These are phyloP conservation scores for Blastobotrys illinoisensis DNA, from an alignment of 1,139 yeast genomes.

Conservation along the genomic window DNA sequence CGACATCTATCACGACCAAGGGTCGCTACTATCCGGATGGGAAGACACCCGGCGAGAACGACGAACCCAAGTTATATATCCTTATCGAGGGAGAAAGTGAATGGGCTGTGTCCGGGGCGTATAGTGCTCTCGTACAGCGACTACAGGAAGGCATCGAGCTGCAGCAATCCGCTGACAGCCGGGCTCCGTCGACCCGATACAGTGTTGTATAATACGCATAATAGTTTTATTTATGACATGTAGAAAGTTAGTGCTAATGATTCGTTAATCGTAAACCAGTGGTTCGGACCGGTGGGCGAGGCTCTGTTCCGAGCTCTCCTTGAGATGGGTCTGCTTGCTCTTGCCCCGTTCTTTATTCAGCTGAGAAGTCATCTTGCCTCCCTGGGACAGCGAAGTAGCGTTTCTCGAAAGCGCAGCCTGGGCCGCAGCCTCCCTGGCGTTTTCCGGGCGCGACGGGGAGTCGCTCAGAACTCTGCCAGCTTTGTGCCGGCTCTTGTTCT, in stretches of 20 bases:
- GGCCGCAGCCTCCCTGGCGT: background rate
- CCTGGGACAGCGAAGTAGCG: constrained; percentile 3
- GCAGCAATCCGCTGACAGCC: constrained; percentile 15
- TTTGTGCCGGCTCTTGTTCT: background rate
- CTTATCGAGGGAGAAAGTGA: constrained; percentile 74
- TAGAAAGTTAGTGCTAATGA: background rate
- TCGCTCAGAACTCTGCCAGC: background rate
- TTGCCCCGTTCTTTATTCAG: constrained; percentile 4
- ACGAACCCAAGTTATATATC: constrained; percentile 72
- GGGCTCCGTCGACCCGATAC: constrained; percentile 7
- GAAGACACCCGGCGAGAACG: constrained; percentile 40
- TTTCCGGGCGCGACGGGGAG: background rate
- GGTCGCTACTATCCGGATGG: constrained; percentile 71
- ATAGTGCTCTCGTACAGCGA: constrained; percentile 52
- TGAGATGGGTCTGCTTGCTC: constrained; percentile 14
- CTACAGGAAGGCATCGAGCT: constrained; percentile 56
- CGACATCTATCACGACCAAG: constrained; percentile 75
- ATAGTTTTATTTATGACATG: background rate
- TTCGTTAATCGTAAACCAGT: constrained; percentile 25
- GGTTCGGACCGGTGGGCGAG: constrained; percentile 11
- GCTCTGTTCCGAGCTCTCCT: constrained; percentile 8
- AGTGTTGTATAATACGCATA: constrained; percentile 1
- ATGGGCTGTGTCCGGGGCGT: constrained; percentile 59
- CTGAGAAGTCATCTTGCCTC: background rate
- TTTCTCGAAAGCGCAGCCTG: background rate